Percentiles rank a stretch among this genome's conserved stretches.
Evolutionary conservation across 345 rosid species (phyloP).

Genomic region (Limnanthes douglasii): DNA sequence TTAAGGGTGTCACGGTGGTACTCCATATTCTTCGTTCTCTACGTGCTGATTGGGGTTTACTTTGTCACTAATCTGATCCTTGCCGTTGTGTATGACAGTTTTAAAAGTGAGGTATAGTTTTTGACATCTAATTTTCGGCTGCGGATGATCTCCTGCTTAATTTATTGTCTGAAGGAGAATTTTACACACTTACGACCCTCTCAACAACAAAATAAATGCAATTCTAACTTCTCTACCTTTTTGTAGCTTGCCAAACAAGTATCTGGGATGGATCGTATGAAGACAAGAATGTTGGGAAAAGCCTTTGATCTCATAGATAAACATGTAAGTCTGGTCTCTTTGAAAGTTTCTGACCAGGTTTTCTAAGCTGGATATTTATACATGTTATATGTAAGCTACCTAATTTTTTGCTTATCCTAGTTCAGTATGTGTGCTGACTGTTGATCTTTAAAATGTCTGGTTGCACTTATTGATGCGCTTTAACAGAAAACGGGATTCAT

Average conservation of each 20-base stretch:
- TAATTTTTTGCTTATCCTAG: conserved; percentile 1
- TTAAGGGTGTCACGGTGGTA: conserved; percentile 87
- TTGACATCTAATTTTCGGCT: too few relatives aligned
- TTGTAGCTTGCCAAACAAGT: conserved; percentile 86
- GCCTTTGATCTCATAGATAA: conserved; percentile 76
- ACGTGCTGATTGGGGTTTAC: conserved; percentile 82
- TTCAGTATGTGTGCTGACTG: too few relatives aligned
- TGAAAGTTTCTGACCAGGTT: too few relatives aligned
- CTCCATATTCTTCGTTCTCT: conserved; percentile 60
- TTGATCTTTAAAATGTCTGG: too few relatives aligned
- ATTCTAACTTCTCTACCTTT: conserved; percentile 2
- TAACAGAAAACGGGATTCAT: conserved; percentile 49
- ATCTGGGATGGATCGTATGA: conserved; percentile 53
- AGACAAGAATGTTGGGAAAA: conserved; percentile 48
- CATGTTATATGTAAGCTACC: background rate
- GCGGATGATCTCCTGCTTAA: too few relatives aligned
- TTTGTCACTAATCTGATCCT: conserved; percentile 95
- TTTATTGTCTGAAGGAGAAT: too few relatives aligned
- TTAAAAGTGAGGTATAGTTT: conserved; percentile 69
- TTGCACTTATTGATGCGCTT: too few relatives aligned
- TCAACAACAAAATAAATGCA: too few relatives aligned
- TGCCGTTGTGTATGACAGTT: conserved; percentile 95
- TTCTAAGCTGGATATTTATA: conserved; percentile 1
- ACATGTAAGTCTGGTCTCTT: conserved; percentile 34
- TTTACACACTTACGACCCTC: background rate